These are phyloP conservation scores for Nemania abortiva DNA, from an alignment of 2,329 filamentous ascomycete genomes.

Conservation along the genomic window DNA sequence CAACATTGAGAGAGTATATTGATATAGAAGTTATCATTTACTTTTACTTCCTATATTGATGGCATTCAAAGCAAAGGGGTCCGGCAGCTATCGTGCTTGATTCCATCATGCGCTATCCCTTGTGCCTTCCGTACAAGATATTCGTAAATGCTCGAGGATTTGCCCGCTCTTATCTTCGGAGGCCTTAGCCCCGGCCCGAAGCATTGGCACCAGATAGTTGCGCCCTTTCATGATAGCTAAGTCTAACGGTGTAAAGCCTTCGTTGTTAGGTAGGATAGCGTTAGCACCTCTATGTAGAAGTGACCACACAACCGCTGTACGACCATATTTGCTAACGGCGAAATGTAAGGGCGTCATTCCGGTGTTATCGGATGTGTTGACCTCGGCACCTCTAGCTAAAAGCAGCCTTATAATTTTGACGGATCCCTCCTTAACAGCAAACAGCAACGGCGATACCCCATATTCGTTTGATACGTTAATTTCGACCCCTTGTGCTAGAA, in stretches of 20 bases:
- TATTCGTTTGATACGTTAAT: neutral
- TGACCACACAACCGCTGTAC: neutral
- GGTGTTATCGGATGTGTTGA: neutral
- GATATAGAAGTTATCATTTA: no score
- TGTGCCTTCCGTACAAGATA: no score
- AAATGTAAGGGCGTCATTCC: neutral
- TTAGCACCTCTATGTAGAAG: conserved; percentile 4
- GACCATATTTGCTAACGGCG: neutral
- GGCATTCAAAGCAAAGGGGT: no score
- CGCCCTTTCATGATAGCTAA: no score
- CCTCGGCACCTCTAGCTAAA: neutral
- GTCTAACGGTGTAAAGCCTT: neutral
- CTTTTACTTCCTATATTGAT: no score
- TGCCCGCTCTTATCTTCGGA: no score
- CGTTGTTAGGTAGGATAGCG: neutral
- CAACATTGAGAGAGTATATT: no score
- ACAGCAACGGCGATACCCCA: neutral
- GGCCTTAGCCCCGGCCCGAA: no score
- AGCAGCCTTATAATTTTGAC: neutral
- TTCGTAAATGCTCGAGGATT: no score
- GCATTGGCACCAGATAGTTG: no score
- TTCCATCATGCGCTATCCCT: no score
- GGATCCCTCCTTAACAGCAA: neutral
- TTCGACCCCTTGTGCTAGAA: neutral
- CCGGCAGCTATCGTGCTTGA: no score